These are phyloP conservation scores for Pythium brachiatum DNA, from an alignment of 352 stramenopile genomes.

Conservation along the genomic window DNA sequence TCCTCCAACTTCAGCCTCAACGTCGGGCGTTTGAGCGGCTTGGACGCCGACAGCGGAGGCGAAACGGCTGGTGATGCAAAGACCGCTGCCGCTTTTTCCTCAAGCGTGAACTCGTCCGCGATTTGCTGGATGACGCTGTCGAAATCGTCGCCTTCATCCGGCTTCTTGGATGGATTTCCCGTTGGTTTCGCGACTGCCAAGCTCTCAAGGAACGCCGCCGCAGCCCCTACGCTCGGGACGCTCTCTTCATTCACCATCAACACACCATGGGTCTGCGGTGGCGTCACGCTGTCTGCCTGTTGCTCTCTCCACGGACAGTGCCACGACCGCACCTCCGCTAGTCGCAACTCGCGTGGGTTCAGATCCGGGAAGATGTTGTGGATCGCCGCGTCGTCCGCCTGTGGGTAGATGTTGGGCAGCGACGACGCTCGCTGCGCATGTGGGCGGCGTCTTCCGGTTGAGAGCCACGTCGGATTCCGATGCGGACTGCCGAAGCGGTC, in stretches of 20 bases:
- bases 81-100: conserved; percentile 40
- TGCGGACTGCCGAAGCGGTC: conserved; percentile 15
- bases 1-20: conserved; percentile 81
- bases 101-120: conserved; percentile 40
- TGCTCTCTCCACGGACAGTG: conserved; percentile 67
- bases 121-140: conserved; percentile 40
- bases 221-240: not conserved
- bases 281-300: not conserved
- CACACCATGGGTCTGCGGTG: no score
- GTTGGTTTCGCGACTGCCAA: not conserved
- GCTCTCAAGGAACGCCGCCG: not conserved
- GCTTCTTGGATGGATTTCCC: conserved; percentile 4
- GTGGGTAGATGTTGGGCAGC: conserved; percentile 25
- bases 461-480: conserved; percentile 16
- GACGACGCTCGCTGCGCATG: conserved; percentile 25
- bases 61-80: conserved; percentile 4
- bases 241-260: not conserved
- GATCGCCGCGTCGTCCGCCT: conserved; percentile 52
- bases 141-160: conserved; percentile 26
- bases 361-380: conserved; percentile 79
- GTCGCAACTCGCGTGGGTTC: conserved; percentile 71
- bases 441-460: not conserved
- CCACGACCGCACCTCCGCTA: conserved; percentile 83
- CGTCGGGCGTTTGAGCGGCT: conserved; percentile 47
- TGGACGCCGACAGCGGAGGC: conserved; percentile 11